Percentiles rank a stretch among this genome's conserved stretches.
These are phyloP conservation scores for Phytophthora pistaciae DNA, from an alignment of 352 stramenopile species.

Conservation along the genomic window DNA sequence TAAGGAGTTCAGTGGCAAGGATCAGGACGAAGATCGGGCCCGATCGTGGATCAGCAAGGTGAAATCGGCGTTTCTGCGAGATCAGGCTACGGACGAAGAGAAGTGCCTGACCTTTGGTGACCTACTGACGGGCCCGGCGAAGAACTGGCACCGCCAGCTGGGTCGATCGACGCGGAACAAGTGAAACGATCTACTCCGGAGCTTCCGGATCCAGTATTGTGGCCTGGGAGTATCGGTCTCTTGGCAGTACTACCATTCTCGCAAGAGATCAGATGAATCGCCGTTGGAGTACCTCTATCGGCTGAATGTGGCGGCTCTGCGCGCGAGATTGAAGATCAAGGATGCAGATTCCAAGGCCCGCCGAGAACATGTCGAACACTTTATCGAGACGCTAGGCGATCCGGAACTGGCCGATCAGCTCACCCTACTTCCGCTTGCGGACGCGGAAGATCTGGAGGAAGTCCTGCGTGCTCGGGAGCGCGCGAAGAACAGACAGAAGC, in stretches of 20 bases:
- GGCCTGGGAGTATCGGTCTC: neutral
- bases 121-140: neutral
- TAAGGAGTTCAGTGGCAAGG: too few relatives aligned
- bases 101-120: constrained; percentile 8
- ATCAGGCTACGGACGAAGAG: constrained; percentile 4
- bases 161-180: neutral
- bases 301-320: neutral
- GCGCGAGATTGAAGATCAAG: neutral
- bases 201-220: neutral
- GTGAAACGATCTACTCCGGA: neutral
- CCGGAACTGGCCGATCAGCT: neutral
- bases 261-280: neutral
- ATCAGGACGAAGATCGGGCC: neutral
- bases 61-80: neutral
- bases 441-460: neutral
- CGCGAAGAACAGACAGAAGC: neutral
- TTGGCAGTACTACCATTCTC: neutral
- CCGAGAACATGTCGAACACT: neutral
- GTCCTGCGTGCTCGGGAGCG: neutral
- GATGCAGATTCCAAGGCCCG: neutral
- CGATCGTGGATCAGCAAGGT: neutral
- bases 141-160: constrained; percentile 9
- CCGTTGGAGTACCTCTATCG: neutral
- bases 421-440: neutral
- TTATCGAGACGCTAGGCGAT: constrained; percentile 2